Percentiles rank a stretch among this genome's conserved stretches.
These are phyloP conservation scores for Thozetella sp. DNA, from an alignment of 495 filamentous ascomycete species.

Conservation along the genomic window DNA sequence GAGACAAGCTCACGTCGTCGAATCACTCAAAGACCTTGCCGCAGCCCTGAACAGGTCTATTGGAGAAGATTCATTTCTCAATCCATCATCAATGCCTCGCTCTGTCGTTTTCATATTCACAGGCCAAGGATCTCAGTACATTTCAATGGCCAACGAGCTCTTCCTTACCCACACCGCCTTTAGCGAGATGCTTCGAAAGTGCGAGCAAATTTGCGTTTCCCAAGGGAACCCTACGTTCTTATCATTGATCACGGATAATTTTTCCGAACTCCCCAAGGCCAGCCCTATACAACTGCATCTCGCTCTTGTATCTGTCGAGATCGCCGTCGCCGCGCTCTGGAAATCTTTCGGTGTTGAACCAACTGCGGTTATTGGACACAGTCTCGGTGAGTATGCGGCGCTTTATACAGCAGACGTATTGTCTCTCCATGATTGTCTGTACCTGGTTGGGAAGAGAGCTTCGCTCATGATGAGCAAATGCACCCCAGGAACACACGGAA, in stretches of 20 bases:
- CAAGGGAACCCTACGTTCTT: constrained; percentile 61
- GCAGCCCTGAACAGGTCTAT: constrained; percentile 4
- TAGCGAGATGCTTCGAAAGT: not conserved
- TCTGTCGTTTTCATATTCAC: constrained; percentile 58
- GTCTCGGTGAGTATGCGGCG: constrained; percentile 75
- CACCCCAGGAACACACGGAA: constrained; percentile 58
- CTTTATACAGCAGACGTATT: constrained; percentile 70
- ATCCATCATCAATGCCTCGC: constrained; percentile 13
- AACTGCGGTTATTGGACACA: constrained; percentile 71
- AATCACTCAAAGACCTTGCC: constrained; percentile 10
- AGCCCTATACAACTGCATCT: constrained; percentile 68
- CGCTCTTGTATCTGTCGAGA: constrained; percentile 67
- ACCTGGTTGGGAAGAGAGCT: constrained; percentile 69
- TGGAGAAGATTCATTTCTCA: constrained; percentile 5
- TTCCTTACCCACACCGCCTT: constrained; percentile 29
- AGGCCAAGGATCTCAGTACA: constrained; percentile 46
- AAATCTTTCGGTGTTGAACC: constrained; percentile 64
- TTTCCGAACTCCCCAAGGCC: constrained; percentile 43
- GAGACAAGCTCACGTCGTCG: constrained; percentile 31
- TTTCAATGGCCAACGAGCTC: constrained; percentile 35
- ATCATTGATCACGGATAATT: constrained; percentile 54
- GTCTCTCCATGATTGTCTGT: constrained; percentile 63
- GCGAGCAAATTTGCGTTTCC: constrained; percentile 53
- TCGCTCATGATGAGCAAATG: constrained; percentile 62
- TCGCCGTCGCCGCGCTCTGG: constrained; percentile 73